Evolutionary conservation across 148 eudicot genomes (phyloP).

Genomic region (Rhododendron mucronatum): DNA sequence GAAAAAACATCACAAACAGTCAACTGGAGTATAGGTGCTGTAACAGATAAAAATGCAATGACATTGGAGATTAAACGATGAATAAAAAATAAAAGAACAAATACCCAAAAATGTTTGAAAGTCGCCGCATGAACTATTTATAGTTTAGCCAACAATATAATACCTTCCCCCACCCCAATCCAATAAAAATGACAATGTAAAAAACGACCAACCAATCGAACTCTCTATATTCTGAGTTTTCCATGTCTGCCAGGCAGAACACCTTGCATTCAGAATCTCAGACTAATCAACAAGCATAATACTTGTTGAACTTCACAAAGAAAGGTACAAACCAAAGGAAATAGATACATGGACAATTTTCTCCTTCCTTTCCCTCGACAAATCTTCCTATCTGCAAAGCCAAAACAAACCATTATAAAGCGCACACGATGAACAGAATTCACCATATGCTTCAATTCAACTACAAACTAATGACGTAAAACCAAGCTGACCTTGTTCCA

Average conservation of each 20-base stretch:
- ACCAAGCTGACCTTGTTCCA: constrained; percentile 29
- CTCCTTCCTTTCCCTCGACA: constrained; percentile 2
- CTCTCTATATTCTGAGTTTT: constrained; percentile 6
- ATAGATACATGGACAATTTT: constrained; percentile 12
- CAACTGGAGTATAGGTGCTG: constrained; percentile 19
- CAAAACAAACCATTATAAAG: neutral
- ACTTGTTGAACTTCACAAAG: constrained; percentile 9
- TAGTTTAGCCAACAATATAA: neutral
- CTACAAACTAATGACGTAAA: neutral
- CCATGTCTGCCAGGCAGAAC: constrained; percentile 1
- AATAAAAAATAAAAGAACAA: neutral
- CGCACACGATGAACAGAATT: too few relatives aligned
- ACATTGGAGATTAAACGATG: neutral
- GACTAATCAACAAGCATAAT: neutral
- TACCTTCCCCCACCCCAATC: neutral
- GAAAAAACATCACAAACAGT: constrained; percentile 12
- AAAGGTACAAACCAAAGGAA: constrained; percentile 3
- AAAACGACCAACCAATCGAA: neutral
- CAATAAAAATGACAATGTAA: neutral
- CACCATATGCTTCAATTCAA: neutral
- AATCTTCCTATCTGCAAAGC: constrained; percentile 24
- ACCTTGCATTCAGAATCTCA: neutral
- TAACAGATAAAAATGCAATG: neutral
- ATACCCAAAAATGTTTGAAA: neutral
- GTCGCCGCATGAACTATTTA: neutral